Percentiles rank a stretch among this genome's conserved stretches.
Conservation (phyloP, 345 rosid genomes). For the Gossypium longicalyx region DNA sequence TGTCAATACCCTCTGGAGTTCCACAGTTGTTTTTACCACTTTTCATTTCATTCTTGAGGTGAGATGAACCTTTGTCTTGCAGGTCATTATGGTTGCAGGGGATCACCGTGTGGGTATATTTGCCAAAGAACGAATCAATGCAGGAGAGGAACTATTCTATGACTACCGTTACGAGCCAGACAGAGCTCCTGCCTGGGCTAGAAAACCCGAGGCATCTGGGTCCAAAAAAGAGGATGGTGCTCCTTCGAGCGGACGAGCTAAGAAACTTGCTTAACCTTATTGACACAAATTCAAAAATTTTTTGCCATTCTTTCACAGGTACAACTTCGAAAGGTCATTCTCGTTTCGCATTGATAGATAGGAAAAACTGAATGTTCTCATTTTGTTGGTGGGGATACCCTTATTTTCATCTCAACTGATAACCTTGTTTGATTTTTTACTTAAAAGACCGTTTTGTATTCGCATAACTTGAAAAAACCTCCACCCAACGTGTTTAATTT, state of each 20-base stretch:
- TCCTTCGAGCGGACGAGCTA: conserved; percentile 83
- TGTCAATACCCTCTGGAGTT: background rate
- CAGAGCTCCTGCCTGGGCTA: conserved; percentile 98
- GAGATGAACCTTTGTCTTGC: conserved; percentile 15
- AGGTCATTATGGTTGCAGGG: conserved; percentile 97
- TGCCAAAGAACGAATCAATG: conserved; percentile 83
- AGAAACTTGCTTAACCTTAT: conserved; percentile 74
- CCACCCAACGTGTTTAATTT: background rate
- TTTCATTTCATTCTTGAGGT: background rate
- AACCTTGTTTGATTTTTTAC: conserved; percentile 22
- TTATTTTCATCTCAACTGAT: conserved; percentile 24
- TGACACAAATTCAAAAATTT: conserved; percentile 16
- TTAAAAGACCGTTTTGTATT: conserved; percentile 7
- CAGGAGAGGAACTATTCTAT: conserved; percentile 92
- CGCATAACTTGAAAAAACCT: background rate
- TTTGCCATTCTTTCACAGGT: conserved; percentile 40
- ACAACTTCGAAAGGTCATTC: conserved; percentile 23
- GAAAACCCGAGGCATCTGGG: conserved; percentile 86
- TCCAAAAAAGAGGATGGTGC: conserved; percentile 75
- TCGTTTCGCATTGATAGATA: conserved; percentile 24
- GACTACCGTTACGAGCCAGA: conserved; percentile 97
- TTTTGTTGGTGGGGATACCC: background rate
- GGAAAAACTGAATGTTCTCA: conserved; percentile 12
- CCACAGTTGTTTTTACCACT: background rate
- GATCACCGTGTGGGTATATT: conserved; percentile 96